Evolutionary conservation across 2,329 filamentous ascomycete species (phyloP), one percentile per base, ranked within the genome.

Genomic region (Microsporum ferrugineum): DNA sequence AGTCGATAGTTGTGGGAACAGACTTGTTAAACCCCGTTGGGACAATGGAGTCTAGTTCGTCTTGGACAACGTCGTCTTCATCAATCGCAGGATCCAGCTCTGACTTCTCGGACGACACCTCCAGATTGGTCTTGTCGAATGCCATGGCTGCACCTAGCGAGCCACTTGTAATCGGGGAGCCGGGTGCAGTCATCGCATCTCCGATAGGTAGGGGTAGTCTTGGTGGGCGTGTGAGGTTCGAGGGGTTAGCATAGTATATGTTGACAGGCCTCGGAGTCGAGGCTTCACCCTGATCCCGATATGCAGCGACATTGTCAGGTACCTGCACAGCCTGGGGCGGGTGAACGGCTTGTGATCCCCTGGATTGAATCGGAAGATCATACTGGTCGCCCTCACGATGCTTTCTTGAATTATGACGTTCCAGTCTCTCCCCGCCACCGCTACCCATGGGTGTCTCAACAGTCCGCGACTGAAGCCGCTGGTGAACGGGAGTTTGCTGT

Each of bases 191-290:
- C 12, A 88, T 82, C 72, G 95, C 91, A 78, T 96, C 89, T 68
- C 95, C 91, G 68, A 97, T 96, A 60, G 92, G 91, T 62, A 97
- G 83, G 62, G 92, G 92, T 69, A 97, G 79, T 63, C 92, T 87
- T 58, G 92, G 92, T 53, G 92, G 92, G n/a, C 77, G 70, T 72
- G 79, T 71, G 57, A 77, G 68, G 67, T 77, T 72, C 59, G 74
- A 69, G 12, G 72, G 72, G 3, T 72, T 68, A 60, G 67, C 73
- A 66, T 76, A 76, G 65, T 76, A 76, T 75, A 76, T 77, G 79
- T 74, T 81, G 72, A 67, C 73, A 69, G 72, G 73, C 45, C 76
- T 76, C n/a, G 63, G 63, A 66, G 68, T 47, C 68, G 64, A 63
- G 10, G 59, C 41, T 33, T 73, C 71, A 58, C 67, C 67, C 59